These are phyloP conservation scores for Guyanaporus albipodus DNA, from an alignment of 768 basidiomycete genomes.

Conservation along the genomic window DNA sequence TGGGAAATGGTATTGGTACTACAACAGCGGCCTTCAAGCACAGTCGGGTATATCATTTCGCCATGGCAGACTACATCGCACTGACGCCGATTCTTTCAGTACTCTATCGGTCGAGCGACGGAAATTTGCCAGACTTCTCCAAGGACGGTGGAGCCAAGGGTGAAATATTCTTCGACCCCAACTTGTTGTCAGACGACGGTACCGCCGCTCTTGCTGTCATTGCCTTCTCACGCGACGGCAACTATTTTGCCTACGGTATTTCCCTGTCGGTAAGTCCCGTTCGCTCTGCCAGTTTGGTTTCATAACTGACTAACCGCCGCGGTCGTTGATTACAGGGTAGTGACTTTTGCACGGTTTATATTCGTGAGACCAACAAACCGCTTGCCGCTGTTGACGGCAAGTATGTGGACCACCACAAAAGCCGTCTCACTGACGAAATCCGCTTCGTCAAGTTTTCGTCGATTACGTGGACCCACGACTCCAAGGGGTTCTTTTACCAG, in stretches of 20 bases:
- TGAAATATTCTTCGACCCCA: conserved; percentile 81
- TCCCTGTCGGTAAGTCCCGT: conserved; percentile 55
- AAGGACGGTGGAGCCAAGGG: conserved; percentile 42
- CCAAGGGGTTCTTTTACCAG: conserved; percentile 85
- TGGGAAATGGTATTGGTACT: conserved; percentile 76
- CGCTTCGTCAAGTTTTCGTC: conserved; percentile 74
- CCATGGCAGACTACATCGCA: neutral
- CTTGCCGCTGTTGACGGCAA: conserved; percentile 41
- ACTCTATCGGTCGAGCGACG: conserved; percentile 55
- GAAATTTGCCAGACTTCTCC: conserved; percentile 51
- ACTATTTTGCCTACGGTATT: conserved; percentile 74
- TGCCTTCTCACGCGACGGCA: conserved; percentile 61
- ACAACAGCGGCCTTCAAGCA: conserved; percentile 73
- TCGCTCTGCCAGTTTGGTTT: conserved; percentile 3
- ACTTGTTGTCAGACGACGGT: conserved; percentile 68
- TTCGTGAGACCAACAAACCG: conserved; percentile 60
- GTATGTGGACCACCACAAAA: conserved; percentile 41
- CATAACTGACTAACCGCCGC: neutral
- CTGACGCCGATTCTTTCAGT: conserved; percentile 35
- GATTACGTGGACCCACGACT: conserved; percentile 73
- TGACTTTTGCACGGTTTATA: conserved; percentile 66
- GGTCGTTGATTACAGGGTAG: conserved; percentile 48
- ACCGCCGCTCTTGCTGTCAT: conserved; percentile 58
- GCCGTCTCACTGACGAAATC: conserved; percentile 60
- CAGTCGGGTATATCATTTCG: conserved; percentile 41